These are phyloP conservation scores for Pleodorina starrii DNA, from an alignment of 139 green algal genomes.

Conservation along the genomic window DNA sequence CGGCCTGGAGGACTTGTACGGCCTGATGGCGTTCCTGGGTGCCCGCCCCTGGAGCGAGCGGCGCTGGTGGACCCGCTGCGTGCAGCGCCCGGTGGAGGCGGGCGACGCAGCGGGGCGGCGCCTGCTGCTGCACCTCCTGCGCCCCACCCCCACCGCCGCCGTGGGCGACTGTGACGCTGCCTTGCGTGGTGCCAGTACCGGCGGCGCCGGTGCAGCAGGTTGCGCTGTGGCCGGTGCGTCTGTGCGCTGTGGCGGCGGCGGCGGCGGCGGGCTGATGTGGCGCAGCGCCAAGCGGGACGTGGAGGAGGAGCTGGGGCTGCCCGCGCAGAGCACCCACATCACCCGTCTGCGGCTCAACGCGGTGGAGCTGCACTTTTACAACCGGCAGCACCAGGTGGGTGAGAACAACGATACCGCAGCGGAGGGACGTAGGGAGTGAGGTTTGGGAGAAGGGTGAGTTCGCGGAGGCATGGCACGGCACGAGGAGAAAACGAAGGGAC, in stretches of 20 bases:
- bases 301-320: conserved; percentile 84
- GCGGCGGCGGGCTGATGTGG: conserved; percentile 87
- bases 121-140: conserved; percentile 40
- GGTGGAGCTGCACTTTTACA: conserved; percentile 95
- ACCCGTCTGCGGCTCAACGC: conserved; percentile 77
- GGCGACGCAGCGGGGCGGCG: conserved; percentile 52
- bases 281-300: conserved; percentile 88
- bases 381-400: conserved; percentile 72
- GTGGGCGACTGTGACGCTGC: conserved; percentile 7
- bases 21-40: conserved; percentile 90
- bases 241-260: conserved; percentile 62
- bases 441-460: too few relatives aligned
- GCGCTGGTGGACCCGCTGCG: conserved; percentile 73
- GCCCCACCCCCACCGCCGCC: background rate
- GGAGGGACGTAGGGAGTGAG: background rate
- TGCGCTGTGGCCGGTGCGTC: too few relatives aligned
- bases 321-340: conserved; percentile 71
- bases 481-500: too few relatives aligned
- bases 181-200: too few relatives aligned
- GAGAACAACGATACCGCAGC: background rate
- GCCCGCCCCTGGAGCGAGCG: conserved; percentile 65
- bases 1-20: conserved; percentile 90
- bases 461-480: too few relatives aligned
- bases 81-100: conserved; percentile 73
- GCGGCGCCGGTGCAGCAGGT: too few relatives aligned